Evolutionary conservation across 208 protist species (phyloP), one percentile per base, ranked within the genome.

Genomic region (Trypanosomatidae sp.): DNA sequence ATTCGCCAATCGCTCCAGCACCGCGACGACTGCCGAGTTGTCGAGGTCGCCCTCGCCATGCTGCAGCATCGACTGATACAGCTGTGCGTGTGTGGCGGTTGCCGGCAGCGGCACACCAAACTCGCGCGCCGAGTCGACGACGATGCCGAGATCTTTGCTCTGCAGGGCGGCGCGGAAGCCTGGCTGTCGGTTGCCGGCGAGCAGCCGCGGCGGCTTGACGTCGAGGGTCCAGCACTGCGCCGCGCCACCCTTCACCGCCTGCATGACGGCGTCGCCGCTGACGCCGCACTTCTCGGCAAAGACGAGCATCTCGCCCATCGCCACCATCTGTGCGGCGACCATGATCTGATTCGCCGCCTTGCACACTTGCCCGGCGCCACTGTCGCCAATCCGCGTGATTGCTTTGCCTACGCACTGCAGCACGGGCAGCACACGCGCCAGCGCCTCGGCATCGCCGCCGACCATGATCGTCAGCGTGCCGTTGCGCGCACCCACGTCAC

Each of bases 341-440:
- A 96, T 88, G 33, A 96, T 96, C 66, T 98, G 95, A 52, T 98
- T 98, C 10, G 82, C 82, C 41, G 90, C 88, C 63, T 98, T 98
- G 58, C 89, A 96, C 51, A 96, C 86, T 78, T 98, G 95, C 11
- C 95, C 95, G 2, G 72, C 71, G 0, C 95, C 95, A 20, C 66
- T 54, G 37, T 52, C 71, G 13, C 92, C 92, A 61, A 95, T 71
- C 60, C 87, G 79, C 16, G 80, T 92, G 41, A 95, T 71, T 28
- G 43, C 79, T 53, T 77, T 92, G 7, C 86, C 86, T 48, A 94
- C 73, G 24, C 70, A 78, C 21, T 62, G 54, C 48, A 96, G 67
- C 46, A 94, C 70, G 10, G 84, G 84, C 61, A 69, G 48, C 33
- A 86, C 75, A 33, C 27, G 41, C 41, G 59, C 59, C 5, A 97